Conservation (phyloP, 768 basidiomycete genomes). For the Rhizopogon sp. region DNA sequence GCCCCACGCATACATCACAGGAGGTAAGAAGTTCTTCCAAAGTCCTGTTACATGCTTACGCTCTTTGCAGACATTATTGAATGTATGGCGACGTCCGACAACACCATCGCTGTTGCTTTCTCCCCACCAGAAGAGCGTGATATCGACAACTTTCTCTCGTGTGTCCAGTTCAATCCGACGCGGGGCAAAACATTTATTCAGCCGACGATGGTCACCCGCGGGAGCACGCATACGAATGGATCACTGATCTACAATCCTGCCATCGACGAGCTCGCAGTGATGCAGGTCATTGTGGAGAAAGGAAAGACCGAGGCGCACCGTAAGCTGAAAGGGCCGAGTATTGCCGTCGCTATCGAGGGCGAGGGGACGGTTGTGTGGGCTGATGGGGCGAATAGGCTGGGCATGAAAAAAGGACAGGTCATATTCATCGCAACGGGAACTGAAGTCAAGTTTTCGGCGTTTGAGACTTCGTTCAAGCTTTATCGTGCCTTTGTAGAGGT, state of each 20-base stretch:
- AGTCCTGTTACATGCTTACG: background rate
- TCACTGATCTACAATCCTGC: slow-evolving; percentile 81
- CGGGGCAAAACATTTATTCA: slow-evolving; percentile 54
- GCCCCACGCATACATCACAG: slow-evolving; percentile 55
- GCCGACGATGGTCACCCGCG: slow-evolving; percentile 43
- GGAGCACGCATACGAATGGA: slow-evolving; percentile 3
- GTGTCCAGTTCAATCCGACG: slow-evolving; percentile 73
- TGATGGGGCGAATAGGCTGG: slow-evolving; percentile 11
- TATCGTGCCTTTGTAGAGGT: slow-evolving; percentile 8
- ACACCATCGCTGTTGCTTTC: slow-evolving; percentile 54
- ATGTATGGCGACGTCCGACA: slow-evolving; percentile 55
- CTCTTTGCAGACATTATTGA: slow-evolving; percentile 48
- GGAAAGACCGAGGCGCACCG: slow-evolving; percentile 47
- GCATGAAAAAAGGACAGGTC: slow-evolving; percentile 58
- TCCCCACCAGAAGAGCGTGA: slow-evolving; percentile 63
- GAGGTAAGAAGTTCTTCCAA: slow-evolving; percentile 33
- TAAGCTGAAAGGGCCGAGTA: slow-evolving; percentile 72
- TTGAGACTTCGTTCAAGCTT: slow-evolving; percentile 4
- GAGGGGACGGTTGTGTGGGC: slow-evolving; percentile 48
- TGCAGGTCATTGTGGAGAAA: slow-evolving; percentile 45
- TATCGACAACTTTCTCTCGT: slow-evolving; percentile 75
- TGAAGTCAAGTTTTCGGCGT: slow-evolving; percentile 40
- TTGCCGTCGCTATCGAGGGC: slow-evolving; percentile 70
- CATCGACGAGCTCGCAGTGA: slow-evolving; percentile 85
- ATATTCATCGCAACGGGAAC: slow-evolving; percentile 71